Conservation (phyloP, 345 rosid species). For the Moringa oleifera region DNA sequence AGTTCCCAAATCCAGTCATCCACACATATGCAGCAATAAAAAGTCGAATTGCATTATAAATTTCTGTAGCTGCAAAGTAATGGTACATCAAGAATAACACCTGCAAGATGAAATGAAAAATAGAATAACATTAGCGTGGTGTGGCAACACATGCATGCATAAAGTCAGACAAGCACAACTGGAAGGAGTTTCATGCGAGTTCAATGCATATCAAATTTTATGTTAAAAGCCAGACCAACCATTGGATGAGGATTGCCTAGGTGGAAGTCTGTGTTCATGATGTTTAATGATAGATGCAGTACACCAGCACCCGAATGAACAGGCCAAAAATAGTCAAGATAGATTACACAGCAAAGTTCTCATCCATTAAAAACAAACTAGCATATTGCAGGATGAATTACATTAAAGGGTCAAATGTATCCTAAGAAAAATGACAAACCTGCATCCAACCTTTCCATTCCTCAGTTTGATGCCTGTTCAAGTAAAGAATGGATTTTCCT, state of each 20-base stretch:
- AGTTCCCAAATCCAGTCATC: conserved; percentile 99
- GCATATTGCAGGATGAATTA: background rate
- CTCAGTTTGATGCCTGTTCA: conserved; percentile 99
- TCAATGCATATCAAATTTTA: background rate
- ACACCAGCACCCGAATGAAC: background rate
- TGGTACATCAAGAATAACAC: conserved; percentile 98
- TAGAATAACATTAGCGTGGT: conserved; percentile 9
- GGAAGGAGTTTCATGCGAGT: background rate
- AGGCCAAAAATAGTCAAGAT: background rate
- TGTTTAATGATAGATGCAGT: background rate
- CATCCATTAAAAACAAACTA: conserved; percentile 3
- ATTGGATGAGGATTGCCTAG: background rate
- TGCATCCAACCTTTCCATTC: conserved; percentile 99
- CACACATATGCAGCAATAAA: conserved; percentile 98
- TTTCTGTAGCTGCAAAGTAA: conserved; percentile 95
- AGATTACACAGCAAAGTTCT: conserved; percentile 5
- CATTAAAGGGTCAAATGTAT: conserved; percentile 7
- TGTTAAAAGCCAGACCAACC: background rate
- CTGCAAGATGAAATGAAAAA: conserved; percentile 38
- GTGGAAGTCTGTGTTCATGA: background rate
- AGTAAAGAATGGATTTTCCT: conserved; percentile 80
- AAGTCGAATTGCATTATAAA: conserved; percentile 86
- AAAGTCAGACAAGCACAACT: background rate
- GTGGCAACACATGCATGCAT: conserved; percentile 1
- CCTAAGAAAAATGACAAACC: conserved; percentile 45